phyloP scores from a whole-genome alignment of 2,329 filamentous ascomycete species.

The Alternaria alternata region DNA sequence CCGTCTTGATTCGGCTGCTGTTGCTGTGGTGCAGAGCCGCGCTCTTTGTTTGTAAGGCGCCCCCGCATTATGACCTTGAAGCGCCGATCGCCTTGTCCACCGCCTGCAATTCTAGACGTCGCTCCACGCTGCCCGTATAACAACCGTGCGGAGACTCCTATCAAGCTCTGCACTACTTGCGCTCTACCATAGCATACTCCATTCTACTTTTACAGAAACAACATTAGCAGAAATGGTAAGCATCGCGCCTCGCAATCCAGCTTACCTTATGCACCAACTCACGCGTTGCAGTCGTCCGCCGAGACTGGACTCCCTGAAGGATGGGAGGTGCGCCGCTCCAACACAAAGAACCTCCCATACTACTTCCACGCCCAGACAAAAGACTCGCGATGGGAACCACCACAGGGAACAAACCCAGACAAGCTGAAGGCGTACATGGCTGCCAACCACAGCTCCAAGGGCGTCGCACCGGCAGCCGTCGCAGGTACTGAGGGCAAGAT shows the following conservation, averaged over 20 bases:
- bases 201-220: constrained; percentile 4
- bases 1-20: constrained; percentile 11
- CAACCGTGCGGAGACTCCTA: constrained; percentile 8
- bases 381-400: constrained; percentile 95
- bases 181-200: neutral
- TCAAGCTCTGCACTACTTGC: constrained; percentile 6
- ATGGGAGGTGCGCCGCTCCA: constrained; percentile 97
- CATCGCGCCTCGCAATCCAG: constrained; percentile 8
- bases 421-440: constrained; percentile 96
- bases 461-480: constrained; percentile 52
- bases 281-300: constrained; percentile 35
- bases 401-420: constrained; percentile 84
- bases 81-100: constrained; percentile 30
- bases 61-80: constrained; percentile 31
- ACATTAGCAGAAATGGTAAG: constrained; percentile 39
- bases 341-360: constrained; percentile 98
- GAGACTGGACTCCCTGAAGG: constrained; percentile 75
- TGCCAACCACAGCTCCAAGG: constrained; percentile 74
- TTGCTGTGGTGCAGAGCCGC: constrained; percentile 7
- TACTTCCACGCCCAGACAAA: constrained; percentile 93
- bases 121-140: constrained; percentile 10
- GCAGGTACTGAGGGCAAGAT: constrained; percentile 74
- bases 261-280: constrained; percentile 27
- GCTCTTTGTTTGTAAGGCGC: constrained; percentile 19
- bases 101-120: constrained; percentile 19